A percentile compares a stretch with the other conserved stretches of the same genome.
These are phyloP conservation scores for Solanum hybrid DNA, from an alignment of 305 asterid genomes.

Conservation along the genomic window DNA sequence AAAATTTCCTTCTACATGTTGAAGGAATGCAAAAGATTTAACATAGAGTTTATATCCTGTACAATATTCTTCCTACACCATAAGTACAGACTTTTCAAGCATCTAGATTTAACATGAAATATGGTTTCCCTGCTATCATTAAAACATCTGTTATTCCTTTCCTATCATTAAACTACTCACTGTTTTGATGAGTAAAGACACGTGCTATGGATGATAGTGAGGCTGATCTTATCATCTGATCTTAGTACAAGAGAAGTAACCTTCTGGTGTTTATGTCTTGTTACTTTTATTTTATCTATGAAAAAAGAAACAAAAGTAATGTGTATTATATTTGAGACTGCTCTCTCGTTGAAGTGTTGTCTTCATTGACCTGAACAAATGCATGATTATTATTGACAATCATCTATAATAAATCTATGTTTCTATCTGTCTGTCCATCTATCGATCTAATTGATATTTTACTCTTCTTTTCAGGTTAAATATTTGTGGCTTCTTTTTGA, in stretches of 20 bases:
- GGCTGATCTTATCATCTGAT: neutral
- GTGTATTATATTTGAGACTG: neutral
- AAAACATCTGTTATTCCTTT: neutral
- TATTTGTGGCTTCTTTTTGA: constrained; percentile 95
- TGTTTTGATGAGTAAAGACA: neutral
- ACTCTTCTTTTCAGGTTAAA: constrained; percentile 54
- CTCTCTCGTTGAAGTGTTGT: neutral
- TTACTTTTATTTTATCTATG: neutral
- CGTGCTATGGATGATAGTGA: neutral
- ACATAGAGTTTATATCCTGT: neutral
- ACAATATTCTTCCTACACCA: neutral
- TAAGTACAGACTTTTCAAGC: neutral
- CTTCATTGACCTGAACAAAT: neutral
- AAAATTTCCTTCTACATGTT: neutral
- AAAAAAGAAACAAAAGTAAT: neutral
- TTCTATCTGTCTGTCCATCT: neutral
- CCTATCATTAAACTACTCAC: neutral
- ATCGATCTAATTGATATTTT: neutral
- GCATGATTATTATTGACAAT: neutral
- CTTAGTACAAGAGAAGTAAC: neutral
- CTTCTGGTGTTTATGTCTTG: neutral
- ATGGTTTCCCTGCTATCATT: neutral
- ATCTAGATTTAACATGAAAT: neutral
- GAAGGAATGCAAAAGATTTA: neutral
- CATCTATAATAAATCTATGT: neutral